Base-by-base conservation (phyloP, 345 rosid genomes). In the Rhodomyrtus tomentosa region DNA sequence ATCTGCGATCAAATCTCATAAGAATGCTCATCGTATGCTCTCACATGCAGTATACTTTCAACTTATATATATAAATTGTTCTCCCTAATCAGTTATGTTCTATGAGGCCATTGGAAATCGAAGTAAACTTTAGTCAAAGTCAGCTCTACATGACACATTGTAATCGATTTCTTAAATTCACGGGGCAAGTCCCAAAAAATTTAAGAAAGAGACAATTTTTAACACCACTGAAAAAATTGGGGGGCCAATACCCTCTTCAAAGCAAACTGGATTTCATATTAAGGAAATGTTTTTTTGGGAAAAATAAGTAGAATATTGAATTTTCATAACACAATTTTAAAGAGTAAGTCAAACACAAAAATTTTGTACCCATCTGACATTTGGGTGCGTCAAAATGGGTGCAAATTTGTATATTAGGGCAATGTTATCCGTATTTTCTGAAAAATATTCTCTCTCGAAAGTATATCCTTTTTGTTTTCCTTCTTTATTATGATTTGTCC, bases 141-240 rank as follows among this genome's bases (percentile, higher is more conserved):
- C 24, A 18, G 4, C 4, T 12, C 3, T 18, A 8, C 3, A 32
- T 0, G 13, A 68, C 3, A 9, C 1, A 0, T 1, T 32, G 10
- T 3, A 18, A 18, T 3, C 10, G 9, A 68, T 68, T 18, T 68
- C 3, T 8, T 32, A 2, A 9, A 18, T 32, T 4, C 42, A 24
- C 2, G 2, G 6, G 76, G 21, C 45, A 68, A 62, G 9, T 68
- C 76, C 3, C 76, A 10, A 18, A 59, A 21, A 51, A 15, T 5
- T 32, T 4, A 62, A 52, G n/a, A 68, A 68, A 4, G 45, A 24
- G 24, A 24, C 12, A 32, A n/a, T 12, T n/a, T 25, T 1, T 27
- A 55, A 25, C 59, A 10, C 24, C 59, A 14, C 5, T 29, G 7
- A 3, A 6, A 59, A 15, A 27, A 55, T 29, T 8, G 45, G 76